A percentile compares a stretch with the other conserved stretches of the same genome.
Conservation (phyloP, 192 early-diverging fungal species). For the Oehlia diaphana region DNA sequence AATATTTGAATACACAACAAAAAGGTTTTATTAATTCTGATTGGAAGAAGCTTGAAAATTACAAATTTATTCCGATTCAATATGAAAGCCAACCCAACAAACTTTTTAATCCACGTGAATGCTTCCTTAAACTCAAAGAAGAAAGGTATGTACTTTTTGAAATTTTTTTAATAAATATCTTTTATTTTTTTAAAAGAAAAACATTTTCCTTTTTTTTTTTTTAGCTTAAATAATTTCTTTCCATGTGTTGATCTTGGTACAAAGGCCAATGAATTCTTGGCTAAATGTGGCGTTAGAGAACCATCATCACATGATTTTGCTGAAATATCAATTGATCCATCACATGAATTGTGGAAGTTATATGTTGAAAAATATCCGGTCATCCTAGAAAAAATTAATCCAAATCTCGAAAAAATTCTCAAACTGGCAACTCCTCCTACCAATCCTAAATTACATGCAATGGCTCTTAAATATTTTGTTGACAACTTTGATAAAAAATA, state of each 20-base stretch:
- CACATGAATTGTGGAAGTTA: constrained; percentile 54
- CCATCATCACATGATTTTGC: constrained; percentile 75
- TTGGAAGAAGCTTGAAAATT: constrained; percentile 52
- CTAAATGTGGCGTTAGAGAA: constrained; percentile 79
- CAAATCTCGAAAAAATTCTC: too few species aligned
- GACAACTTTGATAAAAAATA: too few species aligned
- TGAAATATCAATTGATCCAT: constrained; percentile 56
- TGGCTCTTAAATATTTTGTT: too few species aligned
- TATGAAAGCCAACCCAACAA: neutral
- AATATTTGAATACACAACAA: constrained; percentile 65
- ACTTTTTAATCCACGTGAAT: neutral
- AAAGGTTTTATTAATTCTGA: constrained; percentile 52
- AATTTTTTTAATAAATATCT: too few species aligned
- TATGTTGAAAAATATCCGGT: too few species aligned
- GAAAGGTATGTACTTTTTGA: neutral
- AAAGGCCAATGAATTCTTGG: constrained; percentile 73
- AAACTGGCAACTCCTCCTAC: too few species aligned
- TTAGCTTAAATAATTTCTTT: constrained; percentile 54
- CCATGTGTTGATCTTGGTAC: constrained; percentile 69
- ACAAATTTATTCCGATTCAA: constrained; percentile 66
- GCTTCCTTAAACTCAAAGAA: neutral
- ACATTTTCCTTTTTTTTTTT: constrained; percentile 46
- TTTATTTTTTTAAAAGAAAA: constrained; percentile 23
- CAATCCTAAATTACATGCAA: too few species aligned
- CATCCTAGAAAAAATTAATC: too few species aligned